A percentile compares a stretch with the other conserved stretches of the same genome.
These are phyloP conservation scores for Didymellaceae sp. DNA, from an alignment of 2,329 filamentous ascomycete species.

Conservation along the genomic window DNA sequence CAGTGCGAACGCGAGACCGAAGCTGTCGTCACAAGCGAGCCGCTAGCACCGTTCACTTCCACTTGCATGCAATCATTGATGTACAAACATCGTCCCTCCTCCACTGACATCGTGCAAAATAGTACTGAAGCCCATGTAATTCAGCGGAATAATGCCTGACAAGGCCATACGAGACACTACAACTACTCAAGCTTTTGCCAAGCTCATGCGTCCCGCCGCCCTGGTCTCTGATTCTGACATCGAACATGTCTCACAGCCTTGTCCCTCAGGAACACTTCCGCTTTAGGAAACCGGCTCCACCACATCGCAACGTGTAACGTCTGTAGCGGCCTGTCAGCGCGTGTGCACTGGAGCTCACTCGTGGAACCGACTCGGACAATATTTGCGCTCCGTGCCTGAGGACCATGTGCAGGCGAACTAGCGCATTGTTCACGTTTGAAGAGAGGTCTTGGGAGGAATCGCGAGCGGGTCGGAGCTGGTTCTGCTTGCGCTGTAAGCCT, in stretches of 20 bases:
- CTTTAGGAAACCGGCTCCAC: constrained; percentile 14
- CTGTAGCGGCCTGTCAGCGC: constrained; percentile 15
- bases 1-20: not conserved
- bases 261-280: constrained; percentile 7
- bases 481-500: too few relatives aligned
- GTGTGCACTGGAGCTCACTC: constrained; percentile 15
- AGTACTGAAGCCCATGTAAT: constrained; percentile 1
- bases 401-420: constrained; percentile 18
- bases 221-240: constrained; percentile 24
- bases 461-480: constrained; percentile 3
- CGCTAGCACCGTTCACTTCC: not conserved
- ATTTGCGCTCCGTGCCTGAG: constrained; percentile 10
- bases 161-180: constrained; percentile 17
- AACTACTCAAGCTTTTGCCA: constrained; percentile 28
- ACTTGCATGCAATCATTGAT: too few relatives aligned
- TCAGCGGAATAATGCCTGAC: not conserved
- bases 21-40: not conserved
- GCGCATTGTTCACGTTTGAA: constrained; percentile 18
- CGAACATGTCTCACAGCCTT: constrained; percentile 29
- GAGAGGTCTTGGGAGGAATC: constrained; percentile 7
- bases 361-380: constrained; percentile 17
- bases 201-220: constrained; percentile 22
- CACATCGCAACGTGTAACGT: constrained; percentile 22
- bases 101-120: not conserved
- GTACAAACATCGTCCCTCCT: not conserved